Conservation (phyloP, 108 stramenopile species). For the Discostella stelligeroides region DNA sequence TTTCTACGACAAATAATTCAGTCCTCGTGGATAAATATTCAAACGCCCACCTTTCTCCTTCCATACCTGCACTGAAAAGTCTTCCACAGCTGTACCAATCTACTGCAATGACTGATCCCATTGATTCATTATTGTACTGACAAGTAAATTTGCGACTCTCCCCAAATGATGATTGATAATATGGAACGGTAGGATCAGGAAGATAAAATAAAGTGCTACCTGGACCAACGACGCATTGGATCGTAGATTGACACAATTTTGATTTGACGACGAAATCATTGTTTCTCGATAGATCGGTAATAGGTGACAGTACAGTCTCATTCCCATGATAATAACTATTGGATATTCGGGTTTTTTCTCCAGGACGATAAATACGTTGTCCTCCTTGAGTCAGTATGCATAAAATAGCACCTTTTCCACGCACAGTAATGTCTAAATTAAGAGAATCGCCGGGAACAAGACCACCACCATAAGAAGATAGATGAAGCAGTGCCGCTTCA, state of each 20-base stretch:
- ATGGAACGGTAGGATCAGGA: conserved; percentile 52
- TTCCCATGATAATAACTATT: conserved; percentile 18
- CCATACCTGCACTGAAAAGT: conserved; percentile 33
- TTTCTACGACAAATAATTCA: conserved; percentile 38
- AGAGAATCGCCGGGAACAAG: conserved; percentile 72
- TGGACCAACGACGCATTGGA: conserved; percentile 34
- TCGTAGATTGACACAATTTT: conserved; percentile 30
- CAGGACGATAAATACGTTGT: conserved; percentile 63
- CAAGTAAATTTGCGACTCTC: conserved; percentile 35
- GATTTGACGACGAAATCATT: neutral
- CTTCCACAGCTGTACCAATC: conserved; percentile 51
- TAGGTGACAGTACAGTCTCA: neutral
- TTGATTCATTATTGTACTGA: conserved; percentile 7
- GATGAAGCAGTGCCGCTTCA: conserved; percentile 64
- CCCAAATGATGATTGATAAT: conserved; percentile 39
- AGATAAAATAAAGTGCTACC: conserved; percentile 40
- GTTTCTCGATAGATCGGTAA: neutral
- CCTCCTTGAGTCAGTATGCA: conserved; percentile 77
- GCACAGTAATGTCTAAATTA: conserved; percentile 57
- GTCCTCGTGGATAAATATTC: conserved; percentile 39
- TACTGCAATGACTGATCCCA: conserved; percentile 41
- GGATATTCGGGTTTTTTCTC: conserved; percentile 27
- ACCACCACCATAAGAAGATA: conserved; percentile 81
- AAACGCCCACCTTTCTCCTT: conserved; percentile 49
- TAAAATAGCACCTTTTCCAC: conserved; percentile 52